These are phyloP conservation scores for Pseudozyma flocculosa DNA, from an alignment of 1,284 basidiomycete species.

Conservation along the genomic window DNA sequence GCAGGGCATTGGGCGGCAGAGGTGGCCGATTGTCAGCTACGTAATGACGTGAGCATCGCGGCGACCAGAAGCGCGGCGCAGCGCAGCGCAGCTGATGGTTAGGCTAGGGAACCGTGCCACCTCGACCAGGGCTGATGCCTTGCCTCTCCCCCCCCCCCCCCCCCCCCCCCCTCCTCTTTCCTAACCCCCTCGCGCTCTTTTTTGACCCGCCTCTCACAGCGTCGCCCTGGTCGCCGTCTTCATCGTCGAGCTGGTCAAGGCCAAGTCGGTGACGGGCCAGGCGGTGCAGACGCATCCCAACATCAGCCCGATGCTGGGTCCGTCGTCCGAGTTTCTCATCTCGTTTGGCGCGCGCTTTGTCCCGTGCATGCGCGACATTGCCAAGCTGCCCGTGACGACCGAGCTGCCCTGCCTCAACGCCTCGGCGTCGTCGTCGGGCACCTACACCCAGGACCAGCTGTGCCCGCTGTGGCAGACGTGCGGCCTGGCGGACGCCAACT, in stretches of 20 bases:
- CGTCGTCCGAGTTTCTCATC: constrained; percentile 79
- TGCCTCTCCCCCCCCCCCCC: too few relatives aligned
- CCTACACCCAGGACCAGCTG: constrained; percentile 57
- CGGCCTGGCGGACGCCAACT: constrained; percentile 67
- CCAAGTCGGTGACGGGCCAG: constrained; percentile 50
- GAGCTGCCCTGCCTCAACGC: constrained; percentile 66
- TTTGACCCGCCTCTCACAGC: too few relatives aligned
- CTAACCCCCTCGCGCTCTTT: too few relatives aligned
- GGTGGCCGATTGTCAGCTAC: constrained; percentile 67
- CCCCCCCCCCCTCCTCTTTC: too few relatives aligned
- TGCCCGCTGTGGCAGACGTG: constrained; percentile 83
- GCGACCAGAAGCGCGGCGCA: background rate
- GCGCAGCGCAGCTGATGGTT: background rate
- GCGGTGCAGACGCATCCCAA: constrained; percentile 64
- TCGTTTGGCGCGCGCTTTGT: constrained; percentile 86
- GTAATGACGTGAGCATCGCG: constrained; percentile 58
- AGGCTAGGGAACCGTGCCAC: too few relatives aligned
- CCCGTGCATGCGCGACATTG: constrained; percentile 72
- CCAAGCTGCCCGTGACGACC: constrained; percentile 61
- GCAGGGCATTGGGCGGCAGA: constrained; percentile 78
- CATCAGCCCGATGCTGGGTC: constrained; percentile 90
- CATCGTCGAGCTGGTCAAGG: constrained; percentile 53
- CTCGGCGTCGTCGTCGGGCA: constrained; percentile 57
- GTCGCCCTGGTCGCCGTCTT: constrained; percentile 65
- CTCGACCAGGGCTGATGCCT: too few relatives aligned